phyloP scores from a whole-genome alignment of 2,329 filamentous ascomycete species.

The Graphilbum sp. region DNA sequence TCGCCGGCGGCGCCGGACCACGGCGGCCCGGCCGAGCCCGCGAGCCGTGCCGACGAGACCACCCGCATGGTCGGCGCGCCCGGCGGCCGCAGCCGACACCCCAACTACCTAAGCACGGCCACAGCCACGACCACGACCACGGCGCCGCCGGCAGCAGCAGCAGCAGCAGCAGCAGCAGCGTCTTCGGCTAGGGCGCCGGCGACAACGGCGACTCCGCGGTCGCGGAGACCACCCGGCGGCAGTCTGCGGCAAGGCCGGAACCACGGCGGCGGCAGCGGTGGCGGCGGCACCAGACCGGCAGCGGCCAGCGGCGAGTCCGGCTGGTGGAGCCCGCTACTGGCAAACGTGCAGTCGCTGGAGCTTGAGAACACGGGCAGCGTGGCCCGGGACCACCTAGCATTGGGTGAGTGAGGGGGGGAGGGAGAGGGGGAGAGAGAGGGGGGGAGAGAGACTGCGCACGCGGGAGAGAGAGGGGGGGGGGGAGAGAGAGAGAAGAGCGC shows the following conservation, averaged over 20 bases:
- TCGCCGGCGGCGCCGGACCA: conserved; percentile 9
- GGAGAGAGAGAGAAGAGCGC: no score
- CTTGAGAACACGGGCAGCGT: conserved; percentile 77
- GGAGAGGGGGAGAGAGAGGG: neutral
- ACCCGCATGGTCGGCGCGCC: conserved; percentile 8
- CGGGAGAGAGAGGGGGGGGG: no score
- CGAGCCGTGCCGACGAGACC: conserved; percentile 8
- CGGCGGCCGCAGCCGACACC: neutral
- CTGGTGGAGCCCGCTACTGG: conserved; percentile 30
- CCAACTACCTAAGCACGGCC: conserved; percentile 13
- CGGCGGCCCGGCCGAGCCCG: conserved; percentile 8
- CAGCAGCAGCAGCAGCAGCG: neutral
- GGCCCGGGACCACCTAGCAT: conserved; percentile 63
- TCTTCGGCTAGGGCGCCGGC: no score
- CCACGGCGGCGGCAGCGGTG: conserved; percentile 2
- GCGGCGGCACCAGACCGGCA: conserved; percentile 10
- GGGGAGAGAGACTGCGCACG: no score
- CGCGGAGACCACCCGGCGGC: no score
- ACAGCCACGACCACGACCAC: neutral
- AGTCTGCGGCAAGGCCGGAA: no score
- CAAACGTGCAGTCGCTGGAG: conserved; percentile 46
- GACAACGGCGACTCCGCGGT: no score
- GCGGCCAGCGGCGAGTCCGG: conserved; percentile 12
- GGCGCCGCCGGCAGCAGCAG: neutral
- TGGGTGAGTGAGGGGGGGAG: conserved; percentile 33